Evolutionary conservation across 2,329 filamentous ascomycete genomes (phyloP).

Genomic region (Aaosphaeria pasadenensis): DNA sequence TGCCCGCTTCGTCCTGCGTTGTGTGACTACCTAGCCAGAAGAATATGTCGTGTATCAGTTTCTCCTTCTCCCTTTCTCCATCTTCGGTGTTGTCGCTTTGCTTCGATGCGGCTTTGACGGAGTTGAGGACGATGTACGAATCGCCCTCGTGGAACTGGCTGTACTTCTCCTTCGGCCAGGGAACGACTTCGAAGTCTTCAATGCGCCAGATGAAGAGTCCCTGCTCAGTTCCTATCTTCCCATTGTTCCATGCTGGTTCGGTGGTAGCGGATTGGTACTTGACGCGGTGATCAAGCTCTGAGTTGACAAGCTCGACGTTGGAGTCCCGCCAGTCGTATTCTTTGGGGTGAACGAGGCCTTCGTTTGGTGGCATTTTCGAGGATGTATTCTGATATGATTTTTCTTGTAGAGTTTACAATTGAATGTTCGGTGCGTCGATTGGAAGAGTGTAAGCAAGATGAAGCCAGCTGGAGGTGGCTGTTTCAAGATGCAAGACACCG

Average conservation of each 20-base stretch:
- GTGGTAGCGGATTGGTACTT: constrained; percentile 64
- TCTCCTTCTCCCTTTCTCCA: constrained; percentile 16
- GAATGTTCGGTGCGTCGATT: too few species aligned
- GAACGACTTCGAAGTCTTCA: constrained; percentile 63
- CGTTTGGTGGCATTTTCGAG: constrained; percentile 56
- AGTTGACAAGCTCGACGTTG: constrained; percentile 65
- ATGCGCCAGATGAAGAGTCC: constrained; percentile 66
- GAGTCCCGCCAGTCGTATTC: constrained; percentile 67
- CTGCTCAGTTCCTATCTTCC: constrained; percentile 49
- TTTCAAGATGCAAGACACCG: too few species aligned
- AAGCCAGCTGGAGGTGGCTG: too few species aligned
- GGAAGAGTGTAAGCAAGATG: too few species aligned
- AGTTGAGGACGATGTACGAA: constrained; percentile 64
- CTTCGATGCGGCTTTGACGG: constrained; percentile 52
- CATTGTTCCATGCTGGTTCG: constrained; percentile 66
- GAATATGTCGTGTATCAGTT: constrained; percentile 58
- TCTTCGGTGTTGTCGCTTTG: constrained; percentile 36
- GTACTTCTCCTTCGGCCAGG: constrained; percentile 56
- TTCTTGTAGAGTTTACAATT: too few species aligned
- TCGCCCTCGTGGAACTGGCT: constrained; percentile 66
- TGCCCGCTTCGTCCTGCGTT: constrained; percentile 66
- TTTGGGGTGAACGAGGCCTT: constrained; percentile 60
- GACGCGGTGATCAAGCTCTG: constrained; percentile 63
- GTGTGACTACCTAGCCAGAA: constrained; percentile 68
- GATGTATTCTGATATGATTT: background rate